A percentile compares a stretch with the other conserved stretches of the same genome.
These are phyloP conservation scores for Amaranthus cruentus DNA, from an alignment of 148 eudicot species.

Conservation along the genomic window DNA sequence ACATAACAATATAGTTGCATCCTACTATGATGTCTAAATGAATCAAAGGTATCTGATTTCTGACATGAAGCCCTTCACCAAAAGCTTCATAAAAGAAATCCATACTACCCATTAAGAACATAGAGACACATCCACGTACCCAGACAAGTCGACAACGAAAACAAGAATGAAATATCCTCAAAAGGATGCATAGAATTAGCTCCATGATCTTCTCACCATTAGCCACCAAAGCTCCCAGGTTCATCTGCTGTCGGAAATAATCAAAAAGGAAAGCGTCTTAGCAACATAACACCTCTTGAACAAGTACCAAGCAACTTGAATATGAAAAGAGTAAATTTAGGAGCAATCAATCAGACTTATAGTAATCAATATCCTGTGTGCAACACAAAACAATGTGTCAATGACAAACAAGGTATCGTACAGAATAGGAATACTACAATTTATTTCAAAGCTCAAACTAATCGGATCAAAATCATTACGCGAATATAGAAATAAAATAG, in stretches of 20 bases:
- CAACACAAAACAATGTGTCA: neutral
- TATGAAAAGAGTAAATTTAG: neutral
- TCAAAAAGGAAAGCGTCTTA: neutral
- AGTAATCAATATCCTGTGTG: neutral
- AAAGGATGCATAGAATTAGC: too few species aligned
- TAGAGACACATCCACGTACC: too few species aligned
- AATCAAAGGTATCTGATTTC: too few species aligned
- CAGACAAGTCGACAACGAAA: too few species aligned
- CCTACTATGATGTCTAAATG: too few species aligned
- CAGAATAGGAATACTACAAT: neutral
- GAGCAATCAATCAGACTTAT: neutral
- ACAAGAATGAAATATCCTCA: too few species aligned
- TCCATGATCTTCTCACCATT: too few species aligned
- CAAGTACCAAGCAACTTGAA: neutral
- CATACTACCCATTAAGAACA: too few species aligned
- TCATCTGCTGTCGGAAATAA: neutral
- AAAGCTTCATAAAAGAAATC: too few species aligned
- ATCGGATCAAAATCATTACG: neutral
- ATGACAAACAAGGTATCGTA: neutral
- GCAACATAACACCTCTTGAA: neutral
- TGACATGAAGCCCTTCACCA: too few species aligned
- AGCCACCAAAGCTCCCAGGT: constrained; percentile 4
- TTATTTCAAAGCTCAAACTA: neutral
- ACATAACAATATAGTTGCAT: too few species aligned
- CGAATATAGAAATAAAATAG: neutral